These are phyloP conservation scores for Termitomyces sp. DNA, from an alignment of 768 basidiomycete species.

Conservation along the genomic window DNA sequence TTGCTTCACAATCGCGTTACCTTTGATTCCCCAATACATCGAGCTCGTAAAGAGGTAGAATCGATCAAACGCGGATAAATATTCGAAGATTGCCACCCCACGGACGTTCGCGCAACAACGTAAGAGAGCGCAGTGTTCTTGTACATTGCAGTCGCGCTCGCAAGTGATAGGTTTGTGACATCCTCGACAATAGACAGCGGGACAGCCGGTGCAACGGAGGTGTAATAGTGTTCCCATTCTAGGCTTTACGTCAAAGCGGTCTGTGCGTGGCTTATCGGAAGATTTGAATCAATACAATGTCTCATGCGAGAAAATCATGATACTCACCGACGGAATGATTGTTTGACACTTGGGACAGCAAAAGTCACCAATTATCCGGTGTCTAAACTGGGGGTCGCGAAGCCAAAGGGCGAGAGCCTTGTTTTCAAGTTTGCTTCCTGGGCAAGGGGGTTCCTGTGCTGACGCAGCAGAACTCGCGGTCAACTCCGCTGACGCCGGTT, in stretches of 20 bases:
- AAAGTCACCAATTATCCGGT: neutral
- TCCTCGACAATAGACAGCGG: conserved; percentile 6
- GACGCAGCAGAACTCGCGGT: neutral
- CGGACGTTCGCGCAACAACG: conserved; percentile 7
- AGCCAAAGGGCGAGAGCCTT: neutral
- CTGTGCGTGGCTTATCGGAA: neutral
- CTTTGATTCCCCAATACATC: neutral
- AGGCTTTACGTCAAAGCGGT: neutral
- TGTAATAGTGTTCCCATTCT: neutral
- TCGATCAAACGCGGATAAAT: conserved; percentile 6
- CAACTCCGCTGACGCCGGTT: neutral
- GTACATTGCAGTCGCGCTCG: neutral
- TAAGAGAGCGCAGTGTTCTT: conserved; percentile 1
- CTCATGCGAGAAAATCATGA: neutral
- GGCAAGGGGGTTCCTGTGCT: neutral
- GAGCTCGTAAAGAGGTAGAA: neutral
- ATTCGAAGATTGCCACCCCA: conserved; percentile 12
- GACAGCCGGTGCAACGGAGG: neutral
- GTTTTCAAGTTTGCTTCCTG: too few relatives aligned
- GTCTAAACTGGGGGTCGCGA: neutral
- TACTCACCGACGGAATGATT: neutral
- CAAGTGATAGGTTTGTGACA: neutral
- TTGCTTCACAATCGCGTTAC: neutral
- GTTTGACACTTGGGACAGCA: neutral
- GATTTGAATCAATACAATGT: neutral